Conservation (phyloP, 2,329 filamentous ascomycete genomes). For the Trichoderma polysporum region DNA sequence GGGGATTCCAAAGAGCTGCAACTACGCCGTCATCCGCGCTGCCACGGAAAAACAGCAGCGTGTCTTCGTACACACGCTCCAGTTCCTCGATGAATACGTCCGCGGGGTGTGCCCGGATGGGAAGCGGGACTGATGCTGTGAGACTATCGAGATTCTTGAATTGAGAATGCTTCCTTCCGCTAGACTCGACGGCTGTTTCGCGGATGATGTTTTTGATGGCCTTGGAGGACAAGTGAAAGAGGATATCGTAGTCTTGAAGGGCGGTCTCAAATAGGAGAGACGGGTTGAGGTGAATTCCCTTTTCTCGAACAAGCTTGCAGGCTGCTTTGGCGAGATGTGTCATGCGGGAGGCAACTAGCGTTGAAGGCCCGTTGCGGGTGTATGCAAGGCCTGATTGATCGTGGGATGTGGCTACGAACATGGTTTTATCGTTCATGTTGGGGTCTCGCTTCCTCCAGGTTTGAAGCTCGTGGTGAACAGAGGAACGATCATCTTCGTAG, state of each 20-base stretch:
- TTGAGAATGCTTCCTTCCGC: constrained; percentile 45
- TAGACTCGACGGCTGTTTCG: constrained; percentile 38
- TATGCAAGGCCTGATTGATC: constrained; percentile 78
- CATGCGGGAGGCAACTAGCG: constrained; percentile 81
- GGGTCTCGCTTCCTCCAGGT: constrained; percentile 88
- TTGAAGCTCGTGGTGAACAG: constrained; percentile 70
- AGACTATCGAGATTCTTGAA: constrained; percentile 80
- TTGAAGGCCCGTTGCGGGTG: constrained; percentile 69
- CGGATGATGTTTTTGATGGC: constrained; percentile 44
- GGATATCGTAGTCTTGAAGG: constrained; percentile 77
- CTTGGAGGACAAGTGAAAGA: constrained; percentile 68
- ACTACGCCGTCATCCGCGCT: constrained; percentile 55
- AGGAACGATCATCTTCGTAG: constrained; percentile 57
- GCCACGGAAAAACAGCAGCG: constrained; percentile 79
- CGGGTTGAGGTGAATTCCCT: constrained; percentile 52
- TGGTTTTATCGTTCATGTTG: constrained; percentile 75
- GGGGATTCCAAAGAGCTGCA: constrained; percentile 59
- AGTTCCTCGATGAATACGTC: constrained; percentile 67
- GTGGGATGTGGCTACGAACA: constrained; percentile 79
- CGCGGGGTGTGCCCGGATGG: constrained; percentile 60
- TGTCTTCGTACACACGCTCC: constrained; percentile 62
- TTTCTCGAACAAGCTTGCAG: constrained; percentile 56
- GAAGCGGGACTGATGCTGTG: constrained; percentile 44
- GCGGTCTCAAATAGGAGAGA: constrained; percentile 67
- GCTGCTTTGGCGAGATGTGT: constrained; percentile 78